phyloP scores from a whole-genome alignment of 306 rosid genomes.

The Trifolium pratense region DNA sequence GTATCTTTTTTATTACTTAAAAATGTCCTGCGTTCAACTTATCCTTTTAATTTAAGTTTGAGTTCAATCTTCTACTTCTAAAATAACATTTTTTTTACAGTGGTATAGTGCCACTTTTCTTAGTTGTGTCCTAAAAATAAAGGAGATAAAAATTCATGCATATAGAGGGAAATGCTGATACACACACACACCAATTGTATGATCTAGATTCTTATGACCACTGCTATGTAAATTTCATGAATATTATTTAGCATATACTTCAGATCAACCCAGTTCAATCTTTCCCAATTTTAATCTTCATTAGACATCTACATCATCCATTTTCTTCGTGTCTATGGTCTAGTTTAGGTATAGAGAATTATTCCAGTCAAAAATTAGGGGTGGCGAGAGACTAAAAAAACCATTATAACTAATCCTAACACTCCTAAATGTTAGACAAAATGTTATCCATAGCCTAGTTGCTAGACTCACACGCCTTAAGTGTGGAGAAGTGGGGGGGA shows the following conservation, averaged over 20 bases:
- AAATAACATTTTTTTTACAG: background rate
- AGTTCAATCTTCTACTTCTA: background rate
- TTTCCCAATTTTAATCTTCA: background rate
- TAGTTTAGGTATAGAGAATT: background rate
- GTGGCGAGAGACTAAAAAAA: background rate
- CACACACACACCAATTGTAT: background rate
- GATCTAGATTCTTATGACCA: background rate
- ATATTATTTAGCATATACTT: background rate
- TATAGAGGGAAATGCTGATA: background rate
- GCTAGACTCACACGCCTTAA: no score
- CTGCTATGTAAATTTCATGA: conserved; percentile 4
- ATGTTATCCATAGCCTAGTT: conserved; percentile 2
- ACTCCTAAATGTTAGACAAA: background rate
- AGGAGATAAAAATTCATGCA: background rate
- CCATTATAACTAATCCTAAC: background rate
- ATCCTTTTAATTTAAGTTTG: background rate
- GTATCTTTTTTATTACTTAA: background rate
- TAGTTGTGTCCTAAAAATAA: background rate
- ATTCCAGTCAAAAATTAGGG: background rate
- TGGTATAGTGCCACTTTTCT: background rate
- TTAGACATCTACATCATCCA: background rate
- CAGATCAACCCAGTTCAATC: conserved; percentile 8
- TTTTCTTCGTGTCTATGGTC: background rate
- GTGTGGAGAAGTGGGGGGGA: no score
- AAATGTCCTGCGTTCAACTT: background rate